phyloP scores from a whole-genome alignment of 768 basidiomycete species.

The Pleurotus ostreatus region DNA sequence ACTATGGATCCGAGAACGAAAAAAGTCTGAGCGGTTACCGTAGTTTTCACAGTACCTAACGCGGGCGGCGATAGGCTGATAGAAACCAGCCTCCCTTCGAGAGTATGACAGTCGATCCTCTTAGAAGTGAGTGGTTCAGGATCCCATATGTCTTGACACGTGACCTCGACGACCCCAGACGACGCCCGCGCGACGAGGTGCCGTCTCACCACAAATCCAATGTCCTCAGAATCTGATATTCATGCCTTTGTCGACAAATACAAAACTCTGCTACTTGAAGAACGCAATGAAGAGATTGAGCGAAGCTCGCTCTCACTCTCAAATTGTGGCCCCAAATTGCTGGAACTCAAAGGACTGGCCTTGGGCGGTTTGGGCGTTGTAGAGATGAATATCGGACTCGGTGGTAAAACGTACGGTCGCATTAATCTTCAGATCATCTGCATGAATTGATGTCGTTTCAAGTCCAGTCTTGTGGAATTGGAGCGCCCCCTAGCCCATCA shows the following conservation, averaged over 20 bases:
- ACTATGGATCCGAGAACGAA: no score
- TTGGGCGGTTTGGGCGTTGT: constrained; percentile 69
- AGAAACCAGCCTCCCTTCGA: no score
- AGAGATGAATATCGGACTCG: constrained; percentile 78
- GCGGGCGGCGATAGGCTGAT: no score
- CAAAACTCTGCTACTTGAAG: constrained; percentile 57
- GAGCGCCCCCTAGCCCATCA: constrained; percentile 83
- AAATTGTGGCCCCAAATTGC: constrained; percentile 75
- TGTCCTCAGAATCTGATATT: constrained; percentile 34
- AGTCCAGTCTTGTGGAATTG: constrained; percentile 78
- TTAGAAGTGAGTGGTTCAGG: no score
- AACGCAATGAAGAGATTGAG: constrained; percentile 83
- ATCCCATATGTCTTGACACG: no score
- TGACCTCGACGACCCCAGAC: no score
- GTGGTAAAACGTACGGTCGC: constrained; percentile 77
- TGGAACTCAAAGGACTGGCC: constrained; percentile 88
- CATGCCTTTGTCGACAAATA: constrained; percentile 66
- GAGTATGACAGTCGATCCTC: no score
- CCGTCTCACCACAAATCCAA: no score
- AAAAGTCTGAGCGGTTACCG: no score
- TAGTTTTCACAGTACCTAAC: no score
- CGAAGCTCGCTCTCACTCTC: constrained; percentile 74
- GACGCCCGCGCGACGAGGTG: no score
- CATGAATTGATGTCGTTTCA: constrained; percentile 21
- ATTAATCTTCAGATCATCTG: neutral